Conservation (phyloP, 495 filamentous ascomycete genomes). For the Talaromyces wortmannii region DNA sequence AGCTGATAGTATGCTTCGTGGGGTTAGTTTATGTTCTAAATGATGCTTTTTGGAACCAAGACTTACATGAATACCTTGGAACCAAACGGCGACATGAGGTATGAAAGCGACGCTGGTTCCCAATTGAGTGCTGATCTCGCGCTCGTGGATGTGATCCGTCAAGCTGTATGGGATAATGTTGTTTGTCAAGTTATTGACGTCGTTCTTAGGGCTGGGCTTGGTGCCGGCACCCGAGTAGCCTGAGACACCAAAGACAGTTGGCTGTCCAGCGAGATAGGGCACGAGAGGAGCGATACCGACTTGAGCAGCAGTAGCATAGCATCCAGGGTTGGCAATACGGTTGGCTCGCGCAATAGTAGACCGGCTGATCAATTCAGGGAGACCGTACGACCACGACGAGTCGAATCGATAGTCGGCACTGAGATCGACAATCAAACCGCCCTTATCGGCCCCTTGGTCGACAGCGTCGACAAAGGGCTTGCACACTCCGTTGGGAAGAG, state of each 20-base stretch:
- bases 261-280: conserved; percentile 68
- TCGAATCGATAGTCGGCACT: conserved; percentile 96
- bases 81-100: conserved; percentile 94
- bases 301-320: conserved; percentile 96
- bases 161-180: conserved; percentile 92
- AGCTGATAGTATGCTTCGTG: conserved; percentile 70
- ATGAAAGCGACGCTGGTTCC: conserved; percentile 77
- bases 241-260: conserved; percentile 86
- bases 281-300: conserved; percentile 82
- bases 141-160: conserved; percentile 95
- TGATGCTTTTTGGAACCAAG: background rate
- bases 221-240: conserved; percentile 96
- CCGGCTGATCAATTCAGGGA: conserved; percentile 80
- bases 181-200: conserved; percentile 77
- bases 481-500: conserved; percentile 93
- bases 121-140: conserved; percentile 77
- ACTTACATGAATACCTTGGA: conserved; percentile 80
- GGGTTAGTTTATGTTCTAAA: conserved; percentile 10
- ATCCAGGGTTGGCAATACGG: conserved; percentile 90
- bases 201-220: conserved; percentile 93
- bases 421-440: conserved; percentile 84
- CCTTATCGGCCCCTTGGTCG: conserved; percentile 60
- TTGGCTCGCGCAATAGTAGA: conserved; percentile 73
- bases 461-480: conserved; percentile 94
- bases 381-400: conserved; percentile 85